phyloP scores from a whole-genome alignment of 78 protist species.

The Pirum gemmata region DNA sequence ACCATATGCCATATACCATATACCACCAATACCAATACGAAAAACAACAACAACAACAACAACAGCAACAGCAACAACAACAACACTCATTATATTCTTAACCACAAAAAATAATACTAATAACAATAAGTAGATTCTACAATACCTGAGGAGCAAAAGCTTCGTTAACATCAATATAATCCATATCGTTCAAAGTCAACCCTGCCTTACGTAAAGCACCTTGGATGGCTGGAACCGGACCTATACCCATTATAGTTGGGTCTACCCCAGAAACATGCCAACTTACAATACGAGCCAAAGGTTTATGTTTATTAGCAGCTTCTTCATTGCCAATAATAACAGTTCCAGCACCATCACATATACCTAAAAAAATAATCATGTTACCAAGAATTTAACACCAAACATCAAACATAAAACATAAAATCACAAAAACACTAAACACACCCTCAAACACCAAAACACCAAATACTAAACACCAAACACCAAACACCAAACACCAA shows the following conservation, averaged over 20 bases:
- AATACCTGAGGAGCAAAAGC: conserved; percentile 72
- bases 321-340: conserved; percentile 59
- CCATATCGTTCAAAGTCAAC: conserved; percentile 49
- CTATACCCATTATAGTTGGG: conserved; percentile 57
- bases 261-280: conserved; percentile 52
- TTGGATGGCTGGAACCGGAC: conserved; percentile 44
- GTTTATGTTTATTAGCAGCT: conserved; percentile 49
- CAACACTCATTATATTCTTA: background rate
- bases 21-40: too few relatives aligned
- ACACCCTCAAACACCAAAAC: too few relatives aligned
- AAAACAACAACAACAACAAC: background rate
- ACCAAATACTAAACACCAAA: too few relatives aligned
- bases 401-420: too few relatives aligned
- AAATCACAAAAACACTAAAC: too few relatives aligned
- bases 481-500: too few relatives aligned
- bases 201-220: conserved; percentile 42
- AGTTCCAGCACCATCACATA: conserved; percentile 71
- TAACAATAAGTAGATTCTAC: too few relatives aligned
- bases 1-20: too few relatives aligned
- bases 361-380: too few relatives aligned
- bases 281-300: conserved; percentile 55
- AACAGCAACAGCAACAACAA: background rate
- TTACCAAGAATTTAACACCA: too few relatives aligned
- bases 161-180: conserved; percentile 70
- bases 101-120: too few relatives aligned